Evolutionary conservation across 345 rosid genomes (phyloP).

Genomic region (Pugionium dolabratum): DNA sequence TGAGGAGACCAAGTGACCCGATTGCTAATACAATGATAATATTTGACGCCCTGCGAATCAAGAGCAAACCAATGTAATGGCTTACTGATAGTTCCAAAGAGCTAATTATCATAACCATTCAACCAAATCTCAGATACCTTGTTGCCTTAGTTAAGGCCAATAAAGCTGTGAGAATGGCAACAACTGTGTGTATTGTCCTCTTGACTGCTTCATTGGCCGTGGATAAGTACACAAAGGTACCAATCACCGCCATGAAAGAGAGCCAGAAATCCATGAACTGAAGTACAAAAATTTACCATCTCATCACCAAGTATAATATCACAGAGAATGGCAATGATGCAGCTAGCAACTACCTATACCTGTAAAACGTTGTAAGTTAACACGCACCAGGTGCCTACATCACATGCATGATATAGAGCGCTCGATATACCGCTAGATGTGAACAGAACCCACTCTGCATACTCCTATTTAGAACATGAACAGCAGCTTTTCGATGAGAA

Average conservation of each 20-base stretch:
- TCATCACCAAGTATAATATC: constrained; percentile 28
- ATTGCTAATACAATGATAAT: constrained; percentile 82
- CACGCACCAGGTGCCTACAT: constrained; percentile 90
- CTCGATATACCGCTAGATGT: constrained; percentile 91
- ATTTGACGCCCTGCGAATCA: constrained; percentile 66
- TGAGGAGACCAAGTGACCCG: constrained; percentile 70
- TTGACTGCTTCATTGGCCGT: constrained; percentile 70
- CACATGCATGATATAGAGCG: constrained; percentile 96
- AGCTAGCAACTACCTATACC: constrained; percentile 46
- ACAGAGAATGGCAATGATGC: constrained; percentile 30
- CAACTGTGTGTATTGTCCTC: constrained; percentile 77
- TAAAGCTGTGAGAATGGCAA: constrained; percentile 85
- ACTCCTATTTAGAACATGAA: constrained; percentile 59
- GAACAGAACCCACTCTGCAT: constrained; percentile 93
- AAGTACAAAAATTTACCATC: constrained; percentile 34
- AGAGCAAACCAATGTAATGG: constrained; percentile 10
- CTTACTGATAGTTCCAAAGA: constrained; percentile 17
- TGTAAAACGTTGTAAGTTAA: constrained; percentile 75
- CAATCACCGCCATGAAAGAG: constrained; percentile 95
- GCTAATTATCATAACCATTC: constrained; percentile 12
- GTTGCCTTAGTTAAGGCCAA: constrained; percentile 94
- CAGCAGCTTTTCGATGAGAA: constrained; percentile 7
- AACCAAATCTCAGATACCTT: constrained; percentile 50
- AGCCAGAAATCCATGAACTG: constrained; percentile 99
- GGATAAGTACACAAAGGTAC: constrained; percentile 80